Conservation (phyloP, 2,329 filamentous ascomycete genomes). For the Pezicula rhizophila region DNA sequence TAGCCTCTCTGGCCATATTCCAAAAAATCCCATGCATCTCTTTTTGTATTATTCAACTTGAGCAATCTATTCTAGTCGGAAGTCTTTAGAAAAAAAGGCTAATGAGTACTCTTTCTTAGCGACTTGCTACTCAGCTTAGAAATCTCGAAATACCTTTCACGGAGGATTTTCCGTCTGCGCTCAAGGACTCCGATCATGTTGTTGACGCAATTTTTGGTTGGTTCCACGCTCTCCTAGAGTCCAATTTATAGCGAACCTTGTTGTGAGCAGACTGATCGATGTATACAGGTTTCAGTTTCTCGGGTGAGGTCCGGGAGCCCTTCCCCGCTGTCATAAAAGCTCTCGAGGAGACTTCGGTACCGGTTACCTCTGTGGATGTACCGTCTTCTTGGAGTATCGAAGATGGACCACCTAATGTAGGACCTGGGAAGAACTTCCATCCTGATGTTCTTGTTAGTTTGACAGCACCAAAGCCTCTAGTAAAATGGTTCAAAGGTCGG, state of each 20-base stretch:
- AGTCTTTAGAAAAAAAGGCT: not conserved
- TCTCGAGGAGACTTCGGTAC: conserved; percentile 65
- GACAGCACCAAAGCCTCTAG: conserved; percentile 88
- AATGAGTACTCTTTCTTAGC: conserved; percentile 39
- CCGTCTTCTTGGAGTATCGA: conserved; percentile 96
- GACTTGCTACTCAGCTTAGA: conserved; percentile 76
- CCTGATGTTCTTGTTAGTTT: conserved; percentile 78
- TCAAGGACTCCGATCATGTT: conserved; percentile 69
- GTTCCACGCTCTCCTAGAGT: conserved; percentile 11
- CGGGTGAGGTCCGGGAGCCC: conserved; percentile 84
- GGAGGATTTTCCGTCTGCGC: conserved; percentile 65
- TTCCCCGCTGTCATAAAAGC: conserved; percentile 77
- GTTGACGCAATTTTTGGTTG: conserved; percentile 89
- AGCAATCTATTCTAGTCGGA: not conserved
- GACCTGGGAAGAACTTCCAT: conserved; percentile 73
- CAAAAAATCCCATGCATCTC: not conserved
- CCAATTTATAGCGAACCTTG: not conserved
- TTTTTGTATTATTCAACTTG: not conserved
- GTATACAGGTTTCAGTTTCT: conserved; percentile 77
- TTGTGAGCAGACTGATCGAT: conserved; percentile 7
- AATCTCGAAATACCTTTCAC: conserved; percentile 80
- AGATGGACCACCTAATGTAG: conserved; percentile 69
- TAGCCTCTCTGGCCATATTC: too few species aligned
- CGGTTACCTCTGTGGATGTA: conserved; percentile 84
- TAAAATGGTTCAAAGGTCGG: conserved; percentile 74